Conservation (phyloP, 768 basidiomycete genomes). For the Mycena latifolia region DNA sequence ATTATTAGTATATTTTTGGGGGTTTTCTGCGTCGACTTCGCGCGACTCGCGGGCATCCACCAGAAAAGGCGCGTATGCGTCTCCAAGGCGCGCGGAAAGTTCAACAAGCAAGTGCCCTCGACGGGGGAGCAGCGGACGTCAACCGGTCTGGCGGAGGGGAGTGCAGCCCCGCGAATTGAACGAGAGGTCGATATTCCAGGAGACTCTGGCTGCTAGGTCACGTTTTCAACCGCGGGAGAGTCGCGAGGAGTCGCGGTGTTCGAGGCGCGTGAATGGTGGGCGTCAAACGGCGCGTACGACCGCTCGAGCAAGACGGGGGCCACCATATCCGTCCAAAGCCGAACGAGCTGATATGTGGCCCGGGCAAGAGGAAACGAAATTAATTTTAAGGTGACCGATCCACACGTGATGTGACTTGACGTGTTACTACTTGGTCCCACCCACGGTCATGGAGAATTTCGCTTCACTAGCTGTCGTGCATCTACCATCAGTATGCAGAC, state of each 20-base stretch:
- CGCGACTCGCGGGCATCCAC: not conserved
- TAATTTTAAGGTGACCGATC: too few species aligned
- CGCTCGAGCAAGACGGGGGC: too few species aligned
- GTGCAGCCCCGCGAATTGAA: not conserved
- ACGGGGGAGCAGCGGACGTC: not conserved
- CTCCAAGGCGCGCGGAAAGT: too few species aligned
- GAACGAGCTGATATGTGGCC: too few species aligned
- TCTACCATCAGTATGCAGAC: constrained; percentile 67
- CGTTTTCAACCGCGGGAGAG: not conserved
- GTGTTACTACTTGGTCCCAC: not conserved
- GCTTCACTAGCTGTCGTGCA: constrained; percentile 67
- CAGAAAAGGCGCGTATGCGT: too few species aligned
- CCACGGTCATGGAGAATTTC: constrained; percentile 50
- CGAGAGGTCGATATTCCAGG: too few species aligned
- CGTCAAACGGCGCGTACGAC: not conserved
- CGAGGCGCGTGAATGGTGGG: too few species aligned
- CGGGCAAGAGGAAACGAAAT: too few species aligned
- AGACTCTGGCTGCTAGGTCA: not conserved
- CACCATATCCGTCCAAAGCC: too few species aligned
- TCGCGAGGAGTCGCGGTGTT: too few species aligned
- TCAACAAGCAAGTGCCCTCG: too few species aligned
- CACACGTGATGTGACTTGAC: constrained; percentile 12
- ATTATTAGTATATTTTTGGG: constrained; percentile 9
- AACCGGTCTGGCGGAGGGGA: not conserved
- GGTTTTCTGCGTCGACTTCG: not conserved